These are phyloP conservation scores for Strombidium stylifer DNA, from an alignment of 73 alveolate genomes.

Conservation along the genomic window DNA sequence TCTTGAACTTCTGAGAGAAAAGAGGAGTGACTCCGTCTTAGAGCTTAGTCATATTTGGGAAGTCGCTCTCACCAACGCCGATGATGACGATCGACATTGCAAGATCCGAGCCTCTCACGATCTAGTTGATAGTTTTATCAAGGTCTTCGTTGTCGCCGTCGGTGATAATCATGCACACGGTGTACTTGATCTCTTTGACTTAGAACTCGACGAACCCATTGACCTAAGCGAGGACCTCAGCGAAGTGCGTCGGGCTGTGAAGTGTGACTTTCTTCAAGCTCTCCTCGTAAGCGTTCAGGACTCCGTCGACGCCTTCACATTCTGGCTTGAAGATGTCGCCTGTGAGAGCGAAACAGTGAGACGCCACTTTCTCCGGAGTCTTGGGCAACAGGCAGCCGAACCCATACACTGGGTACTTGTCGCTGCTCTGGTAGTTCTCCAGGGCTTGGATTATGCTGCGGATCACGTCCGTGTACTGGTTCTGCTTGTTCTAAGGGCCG, in stretches of 20 bases:
- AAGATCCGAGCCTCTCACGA: too few species aligned
- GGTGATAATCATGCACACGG: too few species aligned
- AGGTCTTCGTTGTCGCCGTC: too few species aligned
- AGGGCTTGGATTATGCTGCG: slow-evolving; percentile 79
- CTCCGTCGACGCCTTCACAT: slow-evolving; percentile 83
- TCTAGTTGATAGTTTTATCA: too few species aligned
- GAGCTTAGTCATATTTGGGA: too few species aligned
- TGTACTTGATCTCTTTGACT: too few species aligned
- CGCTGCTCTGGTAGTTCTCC: slow-evolving; percentile 83
- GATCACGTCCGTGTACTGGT: slow-evolving; percentile 69
- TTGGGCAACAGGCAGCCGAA: too few species aligned
- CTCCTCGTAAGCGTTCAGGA: slow-evolving; percentile 76
- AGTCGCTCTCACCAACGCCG: too few species aligned
- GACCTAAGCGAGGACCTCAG: slow-evolving; percentile 12
- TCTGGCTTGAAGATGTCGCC: slow-evolving; percentile 87
- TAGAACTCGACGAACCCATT: slow-evolving; percentile 24
- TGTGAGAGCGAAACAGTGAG: slow-evolving; percentile 91
- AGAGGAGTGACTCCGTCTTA: too few species aligned
- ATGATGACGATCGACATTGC: too few species aligned
- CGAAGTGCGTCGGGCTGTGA: slow-evolving; percentile 95
- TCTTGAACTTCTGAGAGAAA: too few species aligned
- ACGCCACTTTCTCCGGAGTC: slow-evolving; percentile 58
- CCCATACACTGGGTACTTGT: slow-evolving; percentile 95
- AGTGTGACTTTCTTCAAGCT: slow-evolving; percentile 55
- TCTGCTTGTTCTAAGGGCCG: slow-evolving; percentile 60